phyloP scores from a whole-genome alignment of 2,329 filamentous ascomycete genomes.

The Trichoderma sp. region DNA sequence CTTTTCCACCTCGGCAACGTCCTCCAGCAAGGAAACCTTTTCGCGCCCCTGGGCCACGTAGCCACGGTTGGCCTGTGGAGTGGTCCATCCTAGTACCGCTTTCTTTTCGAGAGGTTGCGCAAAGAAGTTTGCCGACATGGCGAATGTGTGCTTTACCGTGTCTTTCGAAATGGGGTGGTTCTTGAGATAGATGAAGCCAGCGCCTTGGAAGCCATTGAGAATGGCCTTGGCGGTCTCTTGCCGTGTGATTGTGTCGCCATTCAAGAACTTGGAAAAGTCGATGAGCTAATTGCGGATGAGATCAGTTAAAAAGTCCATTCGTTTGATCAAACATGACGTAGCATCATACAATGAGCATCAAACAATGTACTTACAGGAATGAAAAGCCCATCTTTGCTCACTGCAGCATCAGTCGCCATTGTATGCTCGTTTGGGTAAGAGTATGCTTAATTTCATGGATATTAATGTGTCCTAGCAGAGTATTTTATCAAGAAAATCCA shows the following conservation, averaged over 20 bases:
- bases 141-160: constrained; percentile 63
- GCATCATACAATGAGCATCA: not conserved
- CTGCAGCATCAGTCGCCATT: constrained; percentile 44
- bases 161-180: constrained; percentile 70
- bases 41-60: constrained; percentile 71
- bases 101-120: constrained; percentile 62
- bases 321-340: not conserved
- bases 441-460: not conserved
- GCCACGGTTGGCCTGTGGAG: constrained; percentile 70
- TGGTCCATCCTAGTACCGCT: constrained; percentile 68
- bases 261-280: constrained; percentile 72
- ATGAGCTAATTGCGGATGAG: constrained; percentile 28
- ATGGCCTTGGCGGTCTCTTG: constrained; percentile 69
- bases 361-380: constrained; percentile 50
- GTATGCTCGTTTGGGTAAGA: not conserved
- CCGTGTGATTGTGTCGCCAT: constrained; percentile 61
- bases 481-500: not conserved
- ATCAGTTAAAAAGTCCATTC: not conserved
- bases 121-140: constrained; percentile 71
- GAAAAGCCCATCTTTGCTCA: constrained; percentile 53
- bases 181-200: constrained; percentile 87
- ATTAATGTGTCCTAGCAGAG: not conserved
- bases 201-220: constrained; percentile 76
- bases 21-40: constrained; percentile 63
- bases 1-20: constrained; percentile 57